These are phyloP conservation scores for Lichenothelia convexa DNA, from an alignment of 495 filamentous ascomycete genomes.

Conservation along the genomic window DNA sequence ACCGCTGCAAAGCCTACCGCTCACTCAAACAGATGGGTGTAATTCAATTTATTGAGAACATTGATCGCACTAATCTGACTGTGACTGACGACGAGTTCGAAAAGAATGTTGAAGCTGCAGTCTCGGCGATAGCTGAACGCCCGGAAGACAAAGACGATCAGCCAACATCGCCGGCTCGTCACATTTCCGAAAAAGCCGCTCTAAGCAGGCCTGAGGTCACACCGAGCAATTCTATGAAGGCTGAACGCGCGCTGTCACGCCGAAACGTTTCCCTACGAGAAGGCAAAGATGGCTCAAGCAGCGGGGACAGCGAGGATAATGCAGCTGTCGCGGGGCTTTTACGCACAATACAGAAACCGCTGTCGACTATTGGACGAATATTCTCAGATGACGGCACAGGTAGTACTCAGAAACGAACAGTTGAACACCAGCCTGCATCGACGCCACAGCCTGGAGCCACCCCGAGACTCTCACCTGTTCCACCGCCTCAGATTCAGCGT, in stretches of 20 bases:
- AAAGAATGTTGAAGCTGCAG: conserved; percentile 80
- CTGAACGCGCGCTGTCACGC: conserved; percentile 31
- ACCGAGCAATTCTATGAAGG: conserved; percentile 36
- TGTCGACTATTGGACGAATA: conserved; percentile 91
- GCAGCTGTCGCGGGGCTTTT: conserved; percentile 74
- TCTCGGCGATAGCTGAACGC: conserved; percentile 88
- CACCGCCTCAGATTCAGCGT: conserved; percentile 29
- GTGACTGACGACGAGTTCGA: conserved; percentile 94
- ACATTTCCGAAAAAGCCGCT: conserved; percentile 43
- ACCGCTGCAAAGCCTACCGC: background rate
- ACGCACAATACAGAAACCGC: conserved; percentile 75
- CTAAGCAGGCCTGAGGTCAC: conserved; percentile 34
- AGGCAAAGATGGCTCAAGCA: conserved; percentile 7
- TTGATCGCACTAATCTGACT: conserved; percentile 84
- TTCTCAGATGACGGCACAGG: conserved; percentile 58
- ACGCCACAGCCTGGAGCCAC: conserved; percentile 39
- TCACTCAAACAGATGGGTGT: conserved; percentile 54
- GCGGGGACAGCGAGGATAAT: conserved; percentile 38
- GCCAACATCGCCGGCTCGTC: conserved; percentile 23
- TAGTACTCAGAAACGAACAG: conserved; percentile 14
- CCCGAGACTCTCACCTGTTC: conserved; percentile 40
- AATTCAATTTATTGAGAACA: conserved; percentile 88
- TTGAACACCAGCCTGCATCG: conserved; percentile 26
- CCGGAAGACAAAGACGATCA: conserved; percentile 35
- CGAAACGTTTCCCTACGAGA: conserved; percentile 21